Evolutionary conservation across 2,329 filamentous ascomycete genomes (phyloP), one percentile per base, ranked within the genome.

Genomic region (Fusarium sp.): DNA sequence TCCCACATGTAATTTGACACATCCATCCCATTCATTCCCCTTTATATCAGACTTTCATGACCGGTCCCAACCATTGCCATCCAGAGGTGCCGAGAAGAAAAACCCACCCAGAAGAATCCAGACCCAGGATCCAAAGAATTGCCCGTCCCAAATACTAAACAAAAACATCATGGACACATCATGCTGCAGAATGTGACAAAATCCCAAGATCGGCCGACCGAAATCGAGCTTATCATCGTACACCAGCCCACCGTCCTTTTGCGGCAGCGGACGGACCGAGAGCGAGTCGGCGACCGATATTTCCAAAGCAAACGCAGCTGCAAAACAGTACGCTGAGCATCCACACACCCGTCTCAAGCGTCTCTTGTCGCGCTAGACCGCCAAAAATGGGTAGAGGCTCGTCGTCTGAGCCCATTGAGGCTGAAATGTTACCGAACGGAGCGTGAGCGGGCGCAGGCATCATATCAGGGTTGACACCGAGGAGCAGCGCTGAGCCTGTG

Each of bases 231-330:
- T 34, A 44, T 76, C 56, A 82, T 70, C 81, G 78, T 50, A 83
- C 73, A n/a, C 81, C 82, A 36, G 79, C 83, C 84, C 83, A 86
- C 43, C 86, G 77, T 3, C 83, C 83, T 62, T 80, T 82, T n/a
- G 75, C 79, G 1, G 75, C 78, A 2, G 80, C 79, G n/a, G 80
- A 79, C 60, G 76, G 78, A 23, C 82, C 86, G 68, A 89, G 81
- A n/a, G 91, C 90, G 70, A 98, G 82, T 66, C 93, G 87, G 68
- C 96, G 87, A 12, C 96, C 96, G 76, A 99, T 94, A 77, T 97
- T 98, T 11, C 96, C 96, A 84, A 99, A 98, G 81, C 95, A 98
- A 10, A 98, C 89, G 73, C 94, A 94, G 76, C 94, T 97, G 81
- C 96, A 98, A 78, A 98, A 99, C 53, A 99, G 82, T 28, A 98